Percentiles rank a stretch among this genome's conserved stretches.
Conservation (phyloP, 768 basidiomycete species). For the Suillus decipiens region DNA sequence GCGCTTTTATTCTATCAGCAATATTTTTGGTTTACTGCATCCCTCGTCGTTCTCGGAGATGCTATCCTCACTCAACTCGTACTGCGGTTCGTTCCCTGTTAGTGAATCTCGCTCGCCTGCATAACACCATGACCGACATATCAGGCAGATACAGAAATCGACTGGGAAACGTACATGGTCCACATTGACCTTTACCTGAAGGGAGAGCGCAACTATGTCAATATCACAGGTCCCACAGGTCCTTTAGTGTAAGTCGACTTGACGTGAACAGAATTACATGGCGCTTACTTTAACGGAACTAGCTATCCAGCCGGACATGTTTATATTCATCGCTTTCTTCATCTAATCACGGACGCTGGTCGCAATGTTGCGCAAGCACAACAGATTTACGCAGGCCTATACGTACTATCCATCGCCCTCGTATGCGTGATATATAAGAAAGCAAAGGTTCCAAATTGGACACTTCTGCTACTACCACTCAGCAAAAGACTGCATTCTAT, state of each 20-base stretch:
- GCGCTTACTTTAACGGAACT: conserved; percentile 1
- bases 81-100: conserved; percentile 82
- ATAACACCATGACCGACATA: conserved; percentile 19
- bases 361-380: conserved; percentile 65
- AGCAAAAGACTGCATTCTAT: conserved; percentile 96
- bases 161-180: conserved; percentile 95
- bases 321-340: conserved; percentile 73
- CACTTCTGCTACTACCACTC: conserved; percentile 68
- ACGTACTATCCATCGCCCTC: conserved; percentile 63
- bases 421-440: conserved; percentile 69
- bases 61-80: conserved; percentile 76
- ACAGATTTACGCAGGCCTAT: conserved; percentile 75
- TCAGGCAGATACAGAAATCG: conserved; percentile 91
- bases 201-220: conserved; percentile 81
- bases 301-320: conserved; percentile 97
- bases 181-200: conserved; percentile 78
- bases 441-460: conserved; percentile 70
- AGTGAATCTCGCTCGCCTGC: conserved; percentile 32
- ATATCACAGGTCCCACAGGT: conserved; percentile 88
- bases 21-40: conserved; percentile 70
- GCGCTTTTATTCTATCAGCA: conserved; percentile 47
- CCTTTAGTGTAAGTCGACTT: conserved; percentile 73
- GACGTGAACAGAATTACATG: neutral
- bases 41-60: conserved; percentile 72
- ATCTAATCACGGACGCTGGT: conserved; percentile 63